A percentile compares a stretch with the other conserved stretches of the same genome.
Conservation (phyloP, 495 filamentous ascomycete genomes). For the Penicillium bovifimosum region DNA sequence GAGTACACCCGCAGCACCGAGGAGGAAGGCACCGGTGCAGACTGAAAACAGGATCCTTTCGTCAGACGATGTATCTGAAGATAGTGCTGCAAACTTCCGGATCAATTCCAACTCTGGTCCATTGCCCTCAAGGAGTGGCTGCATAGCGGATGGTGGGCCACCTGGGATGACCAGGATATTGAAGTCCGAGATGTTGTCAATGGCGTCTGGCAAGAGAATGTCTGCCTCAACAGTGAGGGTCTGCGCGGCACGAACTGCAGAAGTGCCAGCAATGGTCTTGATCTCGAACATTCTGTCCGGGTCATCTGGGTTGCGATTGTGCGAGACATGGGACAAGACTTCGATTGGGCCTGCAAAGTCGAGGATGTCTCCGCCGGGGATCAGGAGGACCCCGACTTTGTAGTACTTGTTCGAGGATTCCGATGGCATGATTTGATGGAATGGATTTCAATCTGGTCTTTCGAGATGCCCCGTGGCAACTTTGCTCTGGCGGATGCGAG, state of each 20-base stretch:
- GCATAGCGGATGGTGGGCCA: constrained; percentile 16
- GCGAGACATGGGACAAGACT: constrained; percentile 35
- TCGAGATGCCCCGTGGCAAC: background rate
- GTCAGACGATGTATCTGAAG: constrained; percentile 5
- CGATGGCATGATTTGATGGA: constrained; percentile 10
- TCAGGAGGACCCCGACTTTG: constrained; percentile 38
- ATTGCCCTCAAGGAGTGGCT: constrained; percentile 18
- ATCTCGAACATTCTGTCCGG: constrained; percentile 28
- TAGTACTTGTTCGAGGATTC: constrained; percentile 14
- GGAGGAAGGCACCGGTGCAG: constrained; percentile 68
- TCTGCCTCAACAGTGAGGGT: constrained; percentile 25
- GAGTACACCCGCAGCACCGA: constrained; percentile 67
- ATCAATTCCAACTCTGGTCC: constrained; percentile 26
- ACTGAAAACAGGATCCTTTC: constrained; percentile 62
- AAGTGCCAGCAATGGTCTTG: constrained; percentile 29
- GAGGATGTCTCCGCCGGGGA: constrained; percentile 47
- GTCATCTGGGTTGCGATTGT: constrained; percentile 25
- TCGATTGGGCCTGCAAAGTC: constrained; percentile 67
- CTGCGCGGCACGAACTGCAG: constrained; percentile 25
- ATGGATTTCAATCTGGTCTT: constrained; percentile 2
- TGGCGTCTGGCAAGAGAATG: constrained; percentile 48
- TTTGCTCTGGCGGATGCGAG: background rate
- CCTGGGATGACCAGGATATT: constrained; percentile 69
- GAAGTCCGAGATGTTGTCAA: constrained; percentile 59
- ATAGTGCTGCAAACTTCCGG: constrained; percentile 24